Conservation (phyloP, 2,329 filamentous ascomycete species). For the Ceratocystis destructans region DNA sequence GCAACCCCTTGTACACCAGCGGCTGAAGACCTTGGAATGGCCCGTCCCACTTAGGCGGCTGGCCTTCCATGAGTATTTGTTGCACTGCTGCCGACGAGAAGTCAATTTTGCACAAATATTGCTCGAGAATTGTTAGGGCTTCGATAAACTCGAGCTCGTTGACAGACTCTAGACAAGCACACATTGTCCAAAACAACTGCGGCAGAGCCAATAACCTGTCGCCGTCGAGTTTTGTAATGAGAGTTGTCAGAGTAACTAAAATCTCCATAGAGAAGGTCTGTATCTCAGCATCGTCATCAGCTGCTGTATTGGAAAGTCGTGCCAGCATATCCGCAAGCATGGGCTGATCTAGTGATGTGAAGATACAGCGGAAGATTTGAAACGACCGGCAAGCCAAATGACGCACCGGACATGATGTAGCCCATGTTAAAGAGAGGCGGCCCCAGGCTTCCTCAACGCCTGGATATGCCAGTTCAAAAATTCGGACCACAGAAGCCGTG, state of each 20-base stretch:
- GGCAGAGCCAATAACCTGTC: conserved; percentile 77
- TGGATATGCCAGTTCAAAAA: conserved; percentile 73
- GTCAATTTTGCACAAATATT: conserved; percentile 72
- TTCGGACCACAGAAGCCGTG: conserved; percentile 65
- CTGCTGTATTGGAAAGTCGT: conserved; percentile 88
- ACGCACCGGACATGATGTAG: conserved; percentile 86
- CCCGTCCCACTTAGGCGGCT: conserved; percentile 79
- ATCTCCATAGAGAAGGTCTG: conserved; percentile 98
- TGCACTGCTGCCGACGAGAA: conserved; percentile 54
- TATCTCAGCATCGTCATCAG: conserved; percentile 85
- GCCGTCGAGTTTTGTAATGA: conserved; percentile 71
- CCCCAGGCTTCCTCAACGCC: conserved; percentile 86
- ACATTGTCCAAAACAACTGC: conserved; percentile 95
- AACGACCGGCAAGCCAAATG: conserved; percentile 95
- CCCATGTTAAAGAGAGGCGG: conserved; percentile 81
- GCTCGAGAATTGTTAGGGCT: conserved; percentile 79
- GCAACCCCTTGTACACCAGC: conserved; percentile 78
- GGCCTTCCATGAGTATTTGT: conserved; percentile 57
- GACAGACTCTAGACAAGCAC: conserved; percentile 89
- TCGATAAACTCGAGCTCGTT: conserved; percentile 92
- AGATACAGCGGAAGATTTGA: conserved; percentile 88
- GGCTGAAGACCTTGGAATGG: conserved; percentile 74
- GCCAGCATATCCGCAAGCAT: conserved; percentile 98
- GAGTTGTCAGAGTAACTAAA: conserved; percentile 78
- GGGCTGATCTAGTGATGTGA: conserved; percentile 75